Base-by-base conservation (phyloP, 208 protist species). In the Leishmania turanica region DNA sequence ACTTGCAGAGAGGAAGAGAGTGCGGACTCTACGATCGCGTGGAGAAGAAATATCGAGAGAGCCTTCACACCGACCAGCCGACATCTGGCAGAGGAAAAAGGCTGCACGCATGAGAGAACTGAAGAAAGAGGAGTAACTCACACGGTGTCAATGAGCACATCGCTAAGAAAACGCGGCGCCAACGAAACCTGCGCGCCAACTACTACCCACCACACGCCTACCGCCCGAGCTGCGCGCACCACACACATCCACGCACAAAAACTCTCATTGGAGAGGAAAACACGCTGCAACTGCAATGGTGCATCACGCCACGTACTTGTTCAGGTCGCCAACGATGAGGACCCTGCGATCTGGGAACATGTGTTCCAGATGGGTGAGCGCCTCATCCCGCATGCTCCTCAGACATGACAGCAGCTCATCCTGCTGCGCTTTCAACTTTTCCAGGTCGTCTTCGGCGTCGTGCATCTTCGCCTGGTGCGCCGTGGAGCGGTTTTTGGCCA, bases 251-350 rank as follows among this genome's bases (percentile, higher is more conserved):
- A 37, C 11, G 17, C n/a, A 49, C 31, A 0, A 19, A 34, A 40
- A 37, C 40, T 11, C 65, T 13, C 1, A 15, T 1, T 71, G 7
- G 8, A 47, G 40, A 40, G 5, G 11, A 49, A 47, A 47, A 71
- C 0, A 6, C 21, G n/a, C 21, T 47, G 45, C 19, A 27, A 19
- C 21, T 27, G 69, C 45, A 15, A 40, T 54, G 27, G 27, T 6
- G 45, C 21, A 54, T 77, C 53, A 84, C 40, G 49, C 84, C 24
- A 95, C 76, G 75, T 88, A 92, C 81, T 93, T 94, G 87, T 93
- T 96, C 71, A 96, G 87, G 53, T 96, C 92, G 6, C 92, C 92
- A 19, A 91, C 88, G 80, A 96, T 96, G 42, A 87, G 78, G 47
- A 96, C 81, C 8, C 76, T 78, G 17, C 89, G 81, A 21, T 87